Conservation (phyloP, 1,284 basidiomycete genomes). For the Ustilago nuda region DNA sequence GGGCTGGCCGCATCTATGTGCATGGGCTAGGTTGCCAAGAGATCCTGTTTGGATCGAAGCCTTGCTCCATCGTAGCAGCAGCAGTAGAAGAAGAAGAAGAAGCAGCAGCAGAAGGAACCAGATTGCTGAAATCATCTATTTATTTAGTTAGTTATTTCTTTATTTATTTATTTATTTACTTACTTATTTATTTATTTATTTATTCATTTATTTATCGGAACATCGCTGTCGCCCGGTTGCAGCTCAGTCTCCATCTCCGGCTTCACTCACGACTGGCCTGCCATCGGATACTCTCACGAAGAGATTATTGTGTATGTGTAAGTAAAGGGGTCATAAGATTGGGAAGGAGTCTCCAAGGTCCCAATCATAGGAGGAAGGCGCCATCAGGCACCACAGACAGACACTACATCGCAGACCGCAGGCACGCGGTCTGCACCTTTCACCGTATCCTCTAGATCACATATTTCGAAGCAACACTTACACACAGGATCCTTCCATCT, state of each 20-base stretch:
- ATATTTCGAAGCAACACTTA: background rate
- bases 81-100: background rate
- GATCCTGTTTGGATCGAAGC: background rate
- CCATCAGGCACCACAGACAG: background rate
- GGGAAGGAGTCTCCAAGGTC: background rate
- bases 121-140: conserved; percentile 3
- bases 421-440: conserved; percentile 2
- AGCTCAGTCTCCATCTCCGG: conserved; percentile 1
- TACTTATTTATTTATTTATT: background rate
- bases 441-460: background rate
- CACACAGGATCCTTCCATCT: background rate
- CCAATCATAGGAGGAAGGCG: background rate
- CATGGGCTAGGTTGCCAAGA: background rate
- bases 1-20: background rate
- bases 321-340: background rate
- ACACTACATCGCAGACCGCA: conserved; percentile 10
- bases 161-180: background rate
- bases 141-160: background rate
- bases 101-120: background rate
- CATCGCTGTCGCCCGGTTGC: conserved; percentile 3
- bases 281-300: background rate
- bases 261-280: conserved; percentile 1
- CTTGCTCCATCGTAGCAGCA: background rate
- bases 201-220: background rate
- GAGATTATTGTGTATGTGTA: background rate